Evolutionary conservation across 2,329 filamentous ascomycete genomes (phyloP), one percentile per base, ranked within the genome.

Genomic region (Neodidymelliopsis sp.): DNA sequence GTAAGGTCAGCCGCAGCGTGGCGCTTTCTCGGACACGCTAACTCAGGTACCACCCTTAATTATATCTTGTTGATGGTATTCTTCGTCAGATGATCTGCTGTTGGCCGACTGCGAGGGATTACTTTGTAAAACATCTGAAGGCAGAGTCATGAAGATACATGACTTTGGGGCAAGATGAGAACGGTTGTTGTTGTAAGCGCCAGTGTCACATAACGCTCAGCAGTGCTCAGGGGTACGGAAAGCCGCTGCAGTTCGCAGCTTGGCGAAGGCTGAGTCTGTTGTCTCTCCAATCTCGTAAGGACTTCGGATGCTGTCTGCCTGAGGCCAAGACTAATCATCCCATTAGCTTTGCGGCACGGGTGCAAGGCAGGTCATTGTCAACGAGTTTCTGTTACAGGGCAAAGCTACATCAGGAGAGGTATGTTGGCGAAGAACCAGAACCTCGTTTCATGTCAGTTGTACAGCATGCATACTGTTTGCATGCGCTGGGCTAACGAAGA

Each of bases 1-100:
- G 42, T 45, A 60, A 56, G 57, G 47, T 53, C 39, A 56, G 45
- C 49, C 61, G 65, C 60, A 60, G 59, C 35, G 54, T 60, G 60
- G 65, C 66, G 65, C 57, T 43, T 45, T 51, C 35, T 60, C 54
- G 65, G 54, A 70, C 63, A 36, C 49, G 57, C 63, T 64, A 62
- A 59, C 41, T 54, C 57, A 69, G 63, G 60, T 60, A 64, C 65
- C 35, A 53, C 44, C 62, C 62, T 69, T 64, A 60, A 69, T 67
- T 59, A 55, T 59, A 54, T 47, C 38, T 27, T 11, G 41, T 30
- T 47, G 27, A 15, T 24, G 28, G 24, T 28, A 22, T 15, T 31
- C 34, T 35, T 38, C 43, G 27, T 30, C 34, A 37, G 39, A 38
- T 24, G 29, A 48, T 42, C 50, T 43, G 24, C 39, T 37, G 37